These are phyloP conservation scores for Apiotrichum mycotoxinovorans DNA, from an alignment of 1,284 basidiomycete genomes.

Conservation along the genomic window DNA sequence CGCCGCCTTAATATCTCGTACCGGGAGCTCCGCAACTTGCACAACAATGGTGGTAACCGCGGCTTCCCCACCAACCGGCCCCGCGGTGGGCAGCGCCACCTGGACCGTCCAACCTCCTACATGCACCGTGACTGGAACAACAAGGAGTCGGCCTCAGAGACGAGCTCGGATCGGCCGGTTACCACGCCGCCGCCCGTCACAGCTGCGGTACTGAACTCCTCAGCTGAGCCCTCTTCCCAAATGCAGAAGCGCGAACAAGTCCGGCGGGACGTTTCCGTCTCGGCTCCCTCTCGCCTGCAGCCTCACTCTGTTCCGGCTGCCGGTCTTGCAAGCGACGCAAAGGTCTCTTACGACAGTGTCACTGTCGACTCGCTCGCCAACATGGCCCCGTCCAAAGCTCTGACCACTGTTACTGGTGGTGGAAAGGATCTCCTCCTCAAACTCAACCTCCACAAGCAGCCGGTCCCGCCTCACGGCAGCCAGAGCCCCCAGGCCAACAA, in stretches of 20 bases:
- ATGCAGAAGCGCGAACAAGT: no score
- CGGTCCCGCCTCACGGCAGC: neutral
- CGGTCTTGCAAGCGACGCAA: neutral
- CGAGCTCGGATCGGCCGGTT: neutral
- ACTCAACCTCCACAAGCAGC: neutral
- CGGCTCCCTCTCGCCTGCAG: neutral
- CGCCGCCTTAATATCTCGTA: constrained; percentile 29
- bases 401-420: constrained; percentile 2
- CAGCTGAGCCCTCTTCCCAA: neutral
- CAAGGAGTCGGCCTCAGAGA: neutral
- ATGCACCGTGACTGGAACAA: neutral
- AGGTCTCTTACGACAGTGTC: constrained; percentile 3
- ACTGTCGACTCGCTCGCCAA: constrained; percentile 1
- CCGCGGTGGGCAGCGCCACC: neutral
- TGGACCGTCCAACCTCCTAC: neutral
- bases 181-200: no score
- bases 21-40: constrained; percentile 29
- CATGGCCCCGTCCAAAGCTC: constrained; percentile 5
- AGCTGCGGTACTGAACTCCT: no score
- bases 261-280: neutral
- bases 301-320: neutral
- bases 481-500: constrained; percentile 1
- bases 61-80: neutral
- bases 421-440: neutral
- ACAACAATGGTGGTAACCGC: no score